Conservation (phyloP, 2,329 filamentous ascomycete species). For the Diaporthe citriasiana region DNA sequence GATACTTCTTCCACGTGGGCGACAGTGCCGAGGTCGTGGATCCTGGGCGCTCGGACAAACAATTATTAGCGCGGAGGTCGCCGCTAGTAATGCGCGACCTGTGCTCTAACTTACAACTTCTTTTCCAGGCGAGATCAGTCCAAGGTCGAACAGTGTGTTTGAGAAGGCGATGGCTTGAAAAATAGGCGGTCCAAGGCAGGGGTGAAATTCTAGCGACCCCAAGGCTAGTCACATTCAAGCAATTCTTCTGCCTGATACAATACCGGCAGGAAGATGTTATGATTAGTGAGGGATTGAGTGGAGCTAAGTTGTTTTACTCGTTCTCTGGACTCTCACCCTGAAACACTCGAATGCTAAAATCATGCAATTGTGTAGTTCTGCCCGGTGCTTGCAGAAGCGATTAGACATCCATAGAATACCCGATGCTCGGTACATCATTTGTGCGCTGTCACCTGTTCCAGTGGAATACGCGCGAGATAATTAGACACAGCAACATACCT, state of each 20-base stretch:
- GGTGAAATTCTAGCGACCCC: too few species aligned
- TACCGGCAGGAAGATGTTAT: too few species aligned
- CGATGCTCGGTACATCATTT: background rate
- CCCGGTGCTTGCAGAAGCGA: background rate
- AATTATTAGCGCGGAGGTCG: background rate
- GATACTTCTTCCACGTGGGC: constrained; percentile 20
- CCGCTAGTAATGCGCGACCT: background rate
- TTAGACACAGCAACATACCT: too few species aligned
- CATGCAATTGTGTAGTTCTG: too few species aligned
- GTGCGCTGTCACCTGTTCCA: background rate
- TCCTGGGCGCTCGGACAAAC: background rate
- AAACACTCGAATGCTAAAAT: too few species aligned
- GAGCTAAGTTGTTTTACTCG: too few species aligned
- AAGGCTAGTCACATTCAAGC: too few species aligned
- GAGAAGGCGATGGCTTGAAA: background rate
- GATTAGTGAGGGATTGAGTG: too few species aligned
- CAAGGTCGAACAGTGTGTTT: background rate
- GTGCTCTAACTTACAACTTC: constrained; percentile 5
- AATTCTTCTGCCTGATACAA: too few species aligned
- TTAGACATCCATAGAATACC: background rate
- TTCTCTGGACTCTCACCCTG: too few species aligned
- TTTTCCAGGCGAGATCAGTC: background rate
- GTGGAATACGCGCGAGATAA: background rate
- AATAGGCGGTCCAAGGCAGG: background rate
- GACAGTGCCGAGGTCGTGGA: constrained; percentile 22